These are phyloP conservation scores for Zalaria sp. DNA, from an alignment of 2,329 filamentous ascomycete genomes.

Conservation along the genomic window DNA sequence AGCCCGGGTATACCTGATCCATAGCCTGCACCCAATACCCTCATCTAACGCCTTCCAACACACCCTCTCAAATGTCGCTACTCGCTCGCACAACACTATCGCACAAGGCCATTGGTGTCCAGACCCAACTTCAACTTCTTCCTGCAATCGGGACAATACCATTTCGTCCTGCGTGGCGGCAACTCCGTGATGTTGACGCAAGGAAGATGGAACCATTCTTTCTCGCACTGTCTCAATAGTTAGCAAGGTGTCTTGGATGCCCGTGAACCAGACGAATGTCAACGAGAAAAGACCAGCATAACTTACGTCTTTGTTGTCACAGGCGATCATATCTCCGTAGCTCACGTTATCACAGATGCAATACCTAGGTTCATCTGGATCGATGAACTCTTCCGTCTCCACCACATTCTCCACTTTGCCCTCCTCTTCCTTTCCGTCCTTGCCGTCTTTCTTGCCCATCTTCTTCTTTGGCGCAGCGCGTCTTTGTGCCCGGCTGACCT, in stretches of 20 bases:
- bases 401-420: conserved; percentile 37
- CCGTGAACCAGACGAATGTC: conserved; percentile 1
- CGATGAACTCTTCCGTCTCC: conserved; percentile 35
- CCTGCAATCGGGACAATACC: conserved; percentile 71
- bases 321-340: conserved; percentile 72
- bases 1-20: too few species aligned
- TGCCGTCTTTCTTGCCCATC: conserved; percentile 23
- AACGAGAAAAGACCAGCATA: conserved; percentile 1
- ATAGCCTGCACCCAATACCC: too few species aligned
- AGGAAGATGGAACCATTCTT: conserved; percentile 74
- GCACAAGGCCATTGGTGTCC: conserved; percentile 15
- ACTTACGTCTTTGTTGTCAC: conserved; percentile 63
- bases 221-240: conserved; percentile 45
- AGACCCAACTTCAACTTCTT: conserved; percentile 27
- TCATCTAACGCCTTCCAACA: too few species aligned
- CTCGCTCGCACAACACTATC: too few species aligned
- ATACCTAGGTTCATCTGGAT: conserved; percentile 62
- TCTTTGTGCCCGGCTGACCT: conserved; percentile 57
- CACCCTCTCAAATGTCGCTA: too few species aligned
- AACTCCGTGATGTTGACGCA: conserved; percentile 58
- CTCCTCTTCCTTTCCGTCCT: conserved; percentile 34
- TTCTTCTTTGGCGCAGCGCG: conserved; percentile 58
- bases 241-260: background rate
- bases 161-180: conserved; percentile 60
- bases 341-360: conserved; percentile 69